phyloP scores from a whole-genome alignment of 352 stramenopile species.

The Elongisporangium anandrum region DNA sequence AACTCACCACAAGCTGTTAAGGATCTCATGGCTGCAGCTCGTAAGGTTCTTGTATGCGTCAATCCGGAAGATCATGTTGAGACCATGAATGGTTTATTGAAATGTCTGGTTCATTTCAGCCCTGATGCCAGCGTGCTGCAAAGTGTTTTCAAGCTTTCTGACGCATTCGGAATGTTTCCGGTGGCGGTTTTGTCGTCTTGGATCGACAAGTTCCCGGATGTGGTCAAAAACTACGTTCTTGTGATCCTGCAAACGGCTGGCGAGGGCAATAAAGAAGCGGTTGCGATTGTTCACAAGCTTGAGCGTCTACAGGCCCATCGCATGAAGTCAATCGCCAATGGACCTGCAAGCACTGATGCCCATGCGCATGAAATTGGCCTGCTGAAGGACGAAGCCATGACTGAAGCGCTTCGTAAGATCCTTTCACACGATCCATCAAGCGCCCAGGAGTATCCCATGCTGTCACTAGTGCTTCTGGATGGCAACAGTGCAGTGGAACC shows the following conservation, averaged over 20 bases:
- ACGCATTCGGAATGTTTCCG: slow-evolving; percentile 61
- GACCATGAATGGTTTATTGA: slow-evolving; percentile 69
- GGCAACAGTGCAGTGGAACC: slow-evolving; percentile 40
- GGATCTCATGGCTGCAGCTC: slow-evolving; percentile 58
- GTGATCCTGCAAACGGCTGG: slow-evolving; percentile 33
- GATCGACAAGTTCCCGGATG: slow-evolving; percentile 59
- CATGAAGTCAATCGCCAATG: slow-evolving; percentile 3
- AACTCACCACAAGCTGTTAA: slow-evolving; percentile 25
- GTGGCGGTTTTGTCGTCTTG: slow-evolving; percentile 62
- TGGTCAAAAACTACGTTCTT: slow-evolving; percentile 55
- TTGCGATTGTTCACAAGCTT: slow-evolving; percentile 57
- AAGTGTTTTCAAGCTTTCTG: slow-evolving; percentile 66
- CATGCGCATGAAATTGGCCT: slow-evolving; percentile 21
- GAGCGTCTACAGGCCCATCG: slow-evolving; percentile 50
- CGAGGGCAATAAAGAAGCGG: slow-evolving; percentile 37
- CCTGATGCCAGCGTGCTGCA: slow-evolving; percentile 69
- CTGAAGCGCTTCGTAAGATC: slow-evolving; percentile 33
- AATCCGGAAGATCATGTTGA: slow-evolving; percentile 67
- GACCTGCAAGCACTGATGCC: not conserved
- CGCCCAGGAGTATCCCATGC: slow-evolving; percentile 14
- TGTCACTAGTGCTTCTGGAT: slow-evolving; percentile 18
- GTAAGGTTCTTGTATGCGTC: slow-evolving; percentile 74
- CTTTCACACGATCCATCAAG: slow-evolving; percentile 7
- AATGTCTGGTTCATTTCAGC: slow-evolving; percentile 66
- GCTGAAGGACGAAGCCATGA: slow-evolving; percentile 42